Percentiles rank a stretch among this genome's conserved stretches.
Conservation (phyloP, 441 rosid genomes). For the Biscutella laevigata region DNA sequence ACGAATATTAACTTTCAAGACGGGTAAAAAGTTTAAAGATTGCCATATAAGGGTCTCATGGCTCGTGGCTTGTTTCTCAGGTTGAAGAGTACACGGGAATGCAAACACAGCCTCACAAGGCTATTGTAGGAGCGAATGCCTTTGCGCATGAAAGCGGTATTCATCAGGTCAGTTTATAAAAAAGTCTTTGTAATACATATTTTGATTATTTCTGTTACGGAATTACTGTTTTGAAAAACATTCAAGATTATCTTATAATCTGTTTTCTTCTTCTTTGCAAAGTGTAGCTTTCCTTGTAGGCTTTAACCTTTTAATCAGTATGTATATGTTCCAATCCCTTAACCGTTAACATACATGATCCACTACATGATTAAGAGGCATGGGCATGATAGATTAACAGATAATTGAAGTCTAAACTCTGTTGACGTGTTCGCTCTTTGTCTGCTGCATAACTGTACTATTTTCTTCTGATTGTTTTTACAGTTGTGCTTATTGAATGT, state of each 20-base stretch:
- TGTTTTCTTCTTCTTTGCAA: background rate
- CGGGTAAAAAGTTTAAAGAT: background rate
- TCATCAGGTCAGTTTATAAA: slow-evolving; percentile 56
- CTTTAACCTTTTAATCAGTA: slow-evolving; percentile 3
- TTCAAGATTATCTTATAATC: background rate
- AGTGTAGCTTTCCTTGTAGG: background rate
- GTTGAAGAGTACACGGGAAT: slow-evolving; percentile 93
- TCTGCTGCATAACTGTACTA: background rate
- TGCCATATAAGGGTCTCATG: background rate
- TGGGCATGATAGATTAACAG: background rate
- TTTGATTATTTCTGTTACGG: slow-evolving; percentile 1
- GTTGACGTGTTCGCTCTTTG: slow-evolving; percentile 3
- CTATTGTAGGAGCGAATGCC: slow-evolving; percentile 89
- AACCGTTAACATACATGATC: too few relatives aligned
- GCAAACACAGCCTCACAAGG: slow-evolving; percentile 92
- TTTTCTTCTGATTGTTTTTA: background rate
- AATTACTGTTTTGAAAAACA: background rate
- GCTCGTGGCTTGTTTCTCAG: slow-evolving; percentile 31
- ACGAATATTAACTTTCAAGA: background rate
- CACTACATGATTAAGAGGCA: background rate
- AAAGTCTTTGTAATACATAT: background rate
- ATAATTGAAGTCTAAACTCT: background rate
- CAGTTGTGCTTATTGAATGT: background rate
- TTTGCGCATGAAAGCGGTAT: slow-evolving; percentile 91
- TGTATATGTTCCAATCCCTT: background rate